phyloP scores from a whole-genome alignment of 2,329 filamentous ascomycete species.

The Aspergillus transmontanensis region DNA sequence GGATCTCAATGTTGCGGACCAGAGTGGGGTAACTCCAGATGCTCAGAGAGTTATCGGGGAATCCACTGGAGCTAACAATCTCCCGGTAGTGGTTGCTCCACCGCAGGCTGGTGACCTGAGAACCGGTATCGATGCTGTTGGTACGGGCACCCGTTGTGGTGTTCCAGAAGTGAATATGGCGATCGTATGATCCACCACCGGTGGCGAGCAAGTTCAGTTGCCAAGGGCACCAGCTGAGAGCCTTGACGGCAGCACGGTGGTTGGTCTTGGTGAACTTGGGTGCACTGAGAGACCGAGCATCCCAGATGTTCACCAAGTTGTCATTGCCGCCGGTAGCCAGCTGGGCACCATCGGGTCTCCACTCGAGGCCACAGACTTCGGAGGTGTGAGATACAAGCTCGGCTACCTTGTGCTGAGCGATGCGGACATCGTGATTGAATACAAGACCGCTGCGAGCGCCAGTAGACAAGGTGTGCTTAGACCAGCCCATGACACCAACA shows the following conservation, averaged over 20 bases:
- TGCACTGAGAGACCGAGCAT: conserved; percentile 86
- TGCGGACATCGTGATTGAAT: conserved; percentile 97
- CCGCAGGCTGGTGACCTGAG: conserved; percentile 91
- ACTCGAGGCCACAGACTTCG: conserved; percentile 96
- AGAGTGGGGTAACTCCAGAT: conserved; percentile 99
- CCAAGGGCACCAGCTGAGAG: conserved; percentile 98
- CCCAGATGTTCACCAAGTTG: conserved; percentile 99
- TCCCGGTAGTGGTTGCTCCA: conserved; percentile 98
- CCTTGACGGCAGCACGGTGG: conserved; percentile 98
- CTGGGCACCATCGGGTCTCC: conserved; percentile 94
- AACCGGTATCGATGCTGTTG: conserved; percentile 98
- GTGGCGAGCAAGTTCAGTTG: conserved; percentile 96
- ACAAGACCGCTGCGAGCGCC: conserved; percentile 93
- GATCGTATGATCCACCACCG: conserved; percentile 92
- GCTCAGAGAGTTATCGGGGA: conserved; percentile 98
- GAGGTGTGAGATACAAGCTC: conserved; percentile 97
- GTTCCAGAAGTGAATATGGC: conserved; percentile 99
- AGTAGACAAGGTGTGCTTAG: conserved; percentile 95
- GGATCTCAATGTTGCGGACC: conserved; percentile 96
- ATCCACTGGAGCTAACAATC: conserved; percentile 95
- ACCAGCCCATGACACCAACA: conserved; percentile 98
- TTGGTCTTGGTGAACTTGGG: conserved; percentile 99
- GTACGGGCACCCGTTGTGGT: conserved; percentile 94
- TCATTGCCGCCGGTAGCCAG: conserved; percentile 97
- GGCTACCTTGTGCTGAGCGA: conserved; percentile 96